These are phyloP conservation scores for Wickerhamiella nectarea DNA, from an alignment of 805 yeast genomes.

Conservation along the genomic window DNA sequence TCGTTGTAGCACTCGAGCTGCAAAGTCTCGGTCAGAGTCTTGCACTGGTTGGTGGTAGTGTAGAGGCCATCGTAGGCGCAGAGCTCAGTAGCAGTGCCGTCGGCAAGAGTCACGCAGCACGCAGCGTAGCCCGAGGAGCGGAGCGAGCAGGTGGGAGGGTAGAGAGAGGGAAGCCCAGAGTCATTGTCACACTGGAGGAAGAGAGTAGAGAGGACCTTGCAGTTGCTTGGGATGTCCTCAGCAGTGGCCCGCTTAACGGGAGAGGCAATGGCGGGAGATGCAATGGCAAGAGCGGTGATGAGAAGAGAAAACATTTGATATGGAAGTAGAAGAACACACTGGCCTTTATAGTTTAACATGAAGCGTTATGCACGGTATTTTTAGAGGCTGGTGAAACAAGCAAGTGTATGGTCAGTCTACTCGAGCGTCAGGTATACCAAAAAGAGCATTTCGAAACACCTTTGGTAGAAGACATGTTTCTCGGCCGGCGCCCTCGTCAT, in stretches of 20 bases:
- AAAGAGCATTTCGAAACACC: too few relatives aligned
- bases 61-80: neutral
- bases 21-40: neutral
- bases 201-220: slow-evolving; percentile 3
- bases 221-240: slow-evolving; percentile 1
- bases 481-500: too few relatives aligned
- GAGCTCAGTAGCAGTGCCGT: slow-evolving; percentile 1
- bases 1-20: slow-evolving; percentile 4
- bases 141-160: neutral
- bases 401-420: neutral
- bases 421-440: too few relatives aligned
- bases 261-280: neutral
- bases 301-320: slow-evolving; percentile 1
- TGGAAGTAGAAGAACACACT: too few relatives aligned
- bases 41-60: neutral
- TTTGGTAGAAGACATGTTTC: too few relatives aligned
- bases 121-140: neutral
- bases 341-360: neutral
- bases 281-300: neutral
- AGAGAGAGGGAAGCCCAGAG: neutral
- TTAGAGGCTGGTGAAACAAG: neutral
- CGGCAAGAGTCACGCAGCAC: slow-evolving; percentile 4
- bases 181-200: slow-evolving; percentile 1
- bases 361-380: neutral
- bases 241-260: neutral